These are phyloP conservation scores for Neospermospora avenae DNA, from an alignment of 2,329 filamentous ascomycete genomes.

Conservation along the genomic window DNA sequence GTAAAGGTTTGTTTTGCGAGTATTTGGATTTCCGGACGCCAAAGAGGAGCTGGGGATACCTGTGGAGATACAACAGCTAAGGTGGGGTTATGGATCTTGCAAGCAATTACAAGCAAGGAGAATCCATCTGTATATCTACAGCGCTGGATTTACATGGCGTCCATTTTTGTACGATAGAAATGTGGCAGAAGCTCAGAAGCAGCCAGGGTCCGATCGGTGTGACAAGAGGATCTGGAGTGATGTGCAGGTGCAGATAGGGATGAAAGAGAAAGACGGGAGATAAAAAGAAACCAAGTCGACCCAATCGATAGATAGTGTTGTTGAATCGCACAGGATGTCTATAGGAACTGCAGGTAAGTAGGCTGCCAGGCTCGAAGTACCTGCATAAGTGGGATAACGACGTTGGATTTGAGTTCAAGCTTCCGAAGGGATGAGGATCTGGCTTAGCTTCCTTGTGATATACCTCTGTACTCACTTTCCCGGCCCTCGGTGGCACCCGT, in stretches of 20 bases:
- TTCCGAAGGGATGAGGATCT: background rate
- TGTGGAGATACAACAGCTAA: background rate
- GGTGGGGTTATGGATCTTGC: background rate
- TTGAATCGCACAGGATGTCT: background rate
- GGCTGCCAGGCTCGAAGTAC: background rate
- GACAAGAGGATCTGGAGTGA: background rate
- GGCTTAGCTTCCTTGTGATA: background rate
- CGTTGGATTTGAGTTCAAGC: background rate
- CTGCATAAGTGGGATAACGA: constrained; percentile 2
- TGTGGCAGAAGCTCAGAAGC: background rate
- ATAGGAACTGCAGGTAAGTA: background rate
- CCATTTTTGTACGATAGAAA: background rate
- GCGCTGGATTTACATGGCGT: background rate
- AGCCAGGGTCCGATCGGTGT: background rate
- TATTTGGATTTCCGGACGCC: background rate
- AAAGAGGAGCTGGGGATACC: background rate
- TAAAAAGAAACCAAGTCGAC: background rate
- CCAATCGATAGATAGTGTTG: background rate
- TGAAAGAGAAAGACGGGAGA: background rate
- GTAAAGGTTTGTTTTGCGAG: background rate
- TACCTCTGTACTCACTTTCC: background rate
- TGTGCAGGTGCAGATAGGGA: background rate
- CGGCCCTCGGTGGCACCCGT: background rate
- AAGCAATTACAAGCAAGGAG: constrained; percentile 1
- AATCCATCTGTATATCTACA: background rate